Evolutionary conservation across 345 rosid genomes (phyloP).

Genomic region (Microcos paniculata): DNA sequence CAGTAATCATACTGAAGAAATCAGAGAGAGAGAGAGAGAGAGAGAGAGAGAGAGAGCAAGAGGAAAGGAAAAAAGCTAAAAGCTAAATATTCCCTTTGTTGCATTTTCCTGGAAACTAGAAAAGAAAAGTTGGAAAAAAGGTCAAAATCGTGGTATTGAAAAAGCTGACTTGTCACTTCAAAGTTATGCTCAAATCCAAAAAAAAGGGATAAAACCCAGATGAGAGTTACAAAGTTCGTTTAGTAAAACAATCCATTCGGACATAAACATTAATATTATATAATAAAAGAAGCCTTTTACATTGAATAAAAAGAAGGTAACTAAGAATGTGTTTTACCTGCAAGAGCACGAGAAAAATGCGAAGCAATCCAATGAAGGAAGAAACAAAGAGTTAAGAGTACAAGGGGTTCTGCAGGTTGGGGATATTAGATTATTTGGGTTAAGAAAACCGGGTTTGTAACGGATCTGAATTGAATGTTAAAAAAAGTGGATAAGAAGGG

Average conservation of each 20-base stretch:
- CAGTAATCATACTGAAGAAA: neutral
- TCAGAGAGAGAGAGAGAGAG: neutral
- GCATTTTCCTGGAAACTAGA: conserved; percentile 12
- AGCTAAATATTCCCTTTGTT: neutral
- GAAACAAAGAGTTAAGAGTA: neutral
- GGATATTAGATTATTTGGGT: conserved; percentile 8
- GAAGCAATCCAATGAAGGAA: neutral
- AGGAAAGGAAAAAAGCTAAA: neutral
- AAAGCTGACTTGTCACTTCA: neutral
- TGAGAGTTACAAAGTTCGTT: neutral
- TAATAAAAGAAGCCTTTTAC: neutral
- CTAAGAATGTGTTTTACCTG: neutral
- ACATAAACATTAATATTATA: neutral
- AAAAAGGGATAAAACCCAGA: neutral
- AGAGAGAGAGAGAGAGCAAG: no score
- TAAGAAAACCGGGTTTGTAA: neutral
- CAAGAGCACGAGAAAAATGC: conserved; percentile 6
- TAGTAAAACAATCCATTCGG: neutral
- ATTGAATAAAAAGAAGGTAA: neutral
- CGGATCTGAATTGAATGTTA: conserved; percentile 16
- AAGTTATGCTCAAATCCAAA: neutral
- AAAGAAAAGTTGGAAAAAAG: neutral
- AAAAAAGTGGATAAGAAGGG: neutral
- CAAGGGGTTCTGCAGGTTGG: neutral
- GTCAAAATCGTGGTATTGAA: no score